Evolutionary conservation across 345 rosid genomes (phyloP).

Genomic region (Brassica carinata): DNA sequence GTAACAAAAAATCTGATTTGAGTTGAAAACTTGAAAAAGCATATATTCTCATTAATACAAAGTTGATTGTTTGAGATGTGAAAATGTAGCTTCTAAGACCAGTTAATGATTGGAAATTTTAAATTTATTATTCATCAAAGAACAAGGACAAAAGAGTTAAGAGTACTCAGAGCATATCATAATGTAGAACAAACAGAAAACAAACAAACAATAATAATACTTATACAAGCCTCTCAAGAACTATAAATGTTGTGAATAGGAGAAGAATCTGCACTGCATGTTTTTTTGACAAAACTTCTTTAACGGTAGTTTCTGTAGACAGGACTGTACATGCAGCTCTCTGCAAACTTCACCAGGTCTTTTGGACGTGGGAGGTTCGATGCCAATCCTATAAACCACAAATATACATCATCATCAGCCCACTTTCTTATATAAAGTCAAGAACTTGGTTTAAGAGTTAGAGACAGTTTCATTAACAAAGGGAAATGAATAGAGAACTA

Average conservation of each 20-base stretch:
- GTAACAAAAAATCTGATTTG: too few relatives aligned
- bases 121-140: conserved; percentile 17
- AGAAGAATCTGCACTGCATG: conserved; percentile 22
- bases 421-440: background rate
- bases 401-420: background rate
- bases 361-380: conserved; percentile 83
- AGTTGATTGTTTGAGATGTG: background rate
- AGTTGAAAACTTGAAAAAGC: background rate
- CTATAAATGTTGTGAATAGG: background rate
- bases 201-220: conserved; percentile 25
- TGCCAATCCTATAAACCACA: conserved; percentile 67
- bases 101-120: background rate
- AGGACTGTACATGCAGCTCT: conserved; percentile 96
- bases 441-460: background rate
- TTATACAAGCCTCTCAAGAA: conserved; percentile 24
- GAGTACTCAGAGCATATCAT: conserved; percentile 7
- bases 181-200: background rate
- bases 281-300: conserved; percentile 33
- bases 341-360: conserved; percentile 78
- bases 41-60: background rate
- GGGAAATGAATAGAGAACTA: conserved; percentile 32
- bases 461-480: background rate
- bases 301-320: conserved; percentile 79
- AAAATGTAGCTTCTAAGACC: background rate
- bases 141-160: background rate